Percentiles rank a stretch among this genome's conserved stretches.
phyloP scores from a whole-genome alignment of 1,284 basidiomycete species.

The Naganishia cerealis region DNA sequence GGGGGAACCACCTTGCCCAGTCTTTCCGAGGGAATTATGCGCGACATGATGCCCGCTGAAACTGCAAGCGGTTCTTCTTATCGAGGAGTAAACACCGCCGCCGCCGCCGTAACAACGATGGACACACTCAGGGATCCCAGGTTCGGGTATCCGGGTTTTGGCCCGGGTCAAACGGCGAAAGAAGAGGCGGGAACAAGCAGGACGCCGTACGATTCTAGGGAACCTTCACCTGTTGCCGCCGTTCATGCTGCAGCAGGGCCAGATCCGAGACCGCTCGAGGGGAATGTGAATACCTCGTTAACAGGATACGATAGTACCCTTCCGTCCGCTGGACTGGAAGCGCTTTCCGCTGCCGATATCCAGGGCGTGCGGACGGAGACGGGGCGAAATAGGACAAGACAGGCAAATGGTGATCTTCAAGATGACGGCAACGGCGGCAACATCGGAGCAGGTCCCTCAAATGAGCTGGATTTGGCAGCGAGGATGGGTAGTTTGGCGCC shows the following conservation, averaged over 20 bases:
- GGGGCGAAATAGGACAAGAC: neutral
- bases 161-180: neutral
- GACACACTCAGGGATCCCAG: neutral
- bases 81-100: neutral
- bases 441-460: neutral
- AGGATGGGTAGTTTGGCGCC: slow-evolving; percentile 17
- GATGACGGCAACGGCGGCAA: neutral
- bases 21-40: slow-evolving; percentile 17
- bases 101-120: neutral
- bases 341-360: slow-evolving; percentile 3
- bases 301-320: slow-evolving; percentile 10
- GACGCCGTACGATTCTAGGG: slow-evolving; percentile 16
- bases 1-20: slow-evolving; percentile 19
- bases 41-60: neutral
- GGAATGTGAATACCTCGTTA: neutral
- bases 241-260: neutral
- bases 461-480: slow-evolving; percentile 6
- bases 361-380: neutral
- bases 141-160: slow-evolving; percentile 5
- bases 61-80: neutral
- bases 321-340: slow-evolving; percentile 13
- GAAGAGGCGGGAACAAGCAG: neutral
- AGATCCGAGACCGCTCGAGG: neutral
- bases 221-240: neutral
- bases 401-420: neutral